A percentile compares a stretch with the other conserved stretches of the same genome.
phyloP scores from a whole-genome alignment of 2,329 filamentous ascomycete species.

The Plenodomus tracheiphilus region DNA sequence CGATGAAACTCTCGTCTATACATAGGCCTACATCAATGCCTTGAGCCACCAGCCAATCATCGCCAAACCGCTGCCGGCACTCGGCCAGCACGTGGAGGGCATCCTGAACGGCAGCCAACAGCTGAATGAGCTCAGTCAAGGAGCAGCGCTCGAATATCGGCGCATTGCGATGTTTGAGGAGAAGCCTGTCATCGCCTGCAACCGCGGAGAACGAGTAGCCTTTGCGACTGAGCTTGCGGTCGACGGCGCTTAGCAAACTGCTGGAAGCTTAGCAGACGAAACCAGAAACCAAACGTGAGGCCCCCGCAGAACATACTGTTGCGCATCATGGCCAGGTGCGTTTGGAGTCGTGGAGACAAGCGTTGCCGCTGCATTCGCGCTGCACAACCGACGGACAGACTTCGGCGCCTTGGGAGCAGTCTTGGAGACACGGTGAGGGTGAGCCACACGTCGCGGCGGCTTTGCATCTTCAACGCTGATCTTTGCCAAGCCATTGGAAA shows the following conservation, averaged over 20 bases:
- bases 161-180: constrained; percentile 40
- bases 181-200: constrained; percentile 37
- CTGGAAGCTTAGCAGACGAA: constrained; percentile 36
- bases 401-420: constrained; percentile 13
- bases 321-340: constrained; percentile 37
- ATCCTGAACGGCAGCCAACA: constrained; percentile 35
- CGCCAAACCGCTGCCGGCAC: constrained; percentile 31
- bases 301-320: constrained; percentile 41
- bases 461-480: constrained; percentile 24
- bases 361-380: constrained; percentile 24
- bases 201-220: constrained; percentile 32
- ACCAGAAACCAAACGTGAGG: constrained; percentile 40
- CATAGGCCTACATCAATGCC: constrained; percentile 32
- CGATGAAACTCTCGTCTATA: constrained; percentile 44
- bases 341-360: constrained; percentile 33
- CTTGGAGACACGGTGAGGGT: constrained; percentile 24
- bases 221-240: constrained; percentile 19
- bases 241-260: constrained; percentile 37
- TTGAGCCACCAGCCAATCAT: constrained; percentile 37
- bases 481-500: constrained; percentile 31
- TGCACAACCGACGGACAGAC: constrained; percentile 20
- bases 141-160: constrained; percentile 34
- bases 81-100: constrained; percentile 35
- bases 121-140: constrained; percentile 31
- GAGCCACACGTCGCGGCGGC: constrained; percentile 24